phyloP scores from a whole-genome alignment of 23 red algal species.

The Cyanidiococcus yangmingshanensis region DNA sequence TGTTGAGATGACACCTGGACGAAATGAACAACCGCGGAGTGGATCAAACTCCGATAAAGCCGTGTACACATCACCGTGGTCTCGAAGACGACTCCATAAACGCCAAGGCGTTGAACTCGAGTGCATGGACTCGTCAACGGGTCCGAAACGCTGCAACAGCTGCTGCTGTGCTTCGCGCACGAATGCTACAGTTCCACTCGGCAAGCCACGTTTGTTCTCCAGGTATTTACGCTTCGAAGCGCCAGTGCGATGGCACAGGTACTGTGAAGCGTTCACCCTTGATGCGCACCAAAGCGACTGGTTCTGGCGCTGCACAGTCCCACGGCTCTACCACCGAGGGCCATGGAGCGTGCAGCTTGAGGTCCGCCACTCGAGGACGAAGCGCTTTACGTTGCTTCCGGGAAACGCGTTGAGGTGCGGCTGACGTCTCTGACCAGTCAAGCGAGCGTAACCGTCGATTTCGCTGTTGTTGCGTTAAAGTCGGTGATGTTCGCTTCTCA shows the following conservation, averaged over 20 bases:
- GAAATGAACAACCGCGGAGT: not conserved
- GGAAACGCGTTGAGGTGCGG: no score
- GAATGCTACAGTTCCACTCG: not conserved
- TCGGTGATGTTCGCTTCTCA: no score
- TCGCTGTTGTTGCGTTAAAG: no score
- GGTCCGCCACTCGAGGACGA: not conserved
- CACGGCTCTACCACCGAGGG: conserved; percentile 13
- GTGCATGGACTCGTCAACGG: not conserved
- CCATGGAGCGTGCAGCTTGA: conserved; percentile 13
- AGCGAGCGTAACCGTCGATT: no score
- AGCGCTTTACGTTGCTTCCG: not conserved
- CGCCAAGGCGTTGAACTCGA: not conserved
- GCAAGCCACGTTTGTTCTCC: conserved; percentile 13
- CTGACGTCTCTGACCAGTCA: no score
- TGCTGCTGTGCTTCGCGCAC: not conserved
- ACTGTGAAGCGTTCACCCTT: not conserved
- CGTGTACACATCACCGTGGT: not conserved
- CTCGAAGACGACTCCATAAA: conserved; percentile 1
- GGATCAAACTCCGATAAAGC: not conserved
- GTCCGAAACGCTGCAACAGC: not conserved
- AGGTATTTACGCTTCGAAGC: conserved; percentile 7
- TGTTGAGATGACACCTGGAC: not conserved
- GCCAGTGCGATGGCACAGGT: conserved; percentile 9
- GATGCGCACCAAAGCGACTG: not conserved
- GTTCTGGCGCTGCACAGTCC: not conserved